Base-by-base conservation (phyloP, 2,329 filamentous ascomycete species). In the Dothidotthia symphoricarpi region DNA sequence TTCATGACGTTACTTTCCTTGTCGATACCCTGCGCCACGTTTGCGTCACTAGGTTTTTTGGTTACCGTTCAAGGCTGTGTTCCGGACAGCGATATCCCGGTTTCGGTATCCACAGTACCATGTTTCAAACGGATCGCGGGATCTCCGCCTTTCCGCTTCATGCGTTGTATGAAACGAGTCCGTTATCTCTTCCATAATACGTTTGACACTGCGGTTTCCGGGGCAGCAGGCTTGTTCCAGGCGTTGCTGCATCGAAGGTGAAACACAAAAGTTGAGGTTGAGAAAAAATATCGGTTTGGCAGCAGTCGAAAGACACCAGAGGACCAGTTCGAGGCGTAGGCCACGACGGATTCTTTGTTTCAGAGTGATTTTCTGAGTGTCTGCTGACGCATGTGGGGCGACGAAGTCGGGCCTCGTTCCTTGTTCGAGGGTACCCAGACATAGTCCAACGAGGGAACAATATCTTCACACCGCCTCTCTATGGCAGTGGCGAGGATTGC, bases 71-170 rank as follows among this genome's bases (percentile, higher is more conserved):
- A 43, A 31, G 39, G 37, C 31, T 26, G 30, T 41, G 49, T 53
- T 39, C 51, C 45, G 51, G 46, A 51, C 51, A 49, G 32, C 43
- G 31, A 41, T 47, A 50, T 51, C 43, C 46, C 50, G 50, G 51
- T 55, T 57, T 49, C 41, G n/a, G n/a, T n/a, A n/a, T n/a, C n/a
- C n/a, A 41, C 37, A 33, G 47, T 44, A 40, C 48, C 42, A 53
- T 9, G 19, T 38, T 50, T 48, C 43, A 34, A 35, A 36, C 59
- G 63, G 63, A 58, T 50, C 30, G 53, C 43, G 56, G 59, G 56
- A 52, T 40, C 49, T 36, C 61, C 61, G 61, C 49, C 55, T 43
- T 61, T 57, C 57, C 54, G 39, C 52, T 55, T 47, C 47, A 45
- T 54, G 51, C 47, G 42, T 22, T 22, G 19, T 6, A 22, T 22